Evolutionary conservation across 768 basidiomycete species (phyloP).

Genomic region (Phanerochaete carnosa): DNA sequence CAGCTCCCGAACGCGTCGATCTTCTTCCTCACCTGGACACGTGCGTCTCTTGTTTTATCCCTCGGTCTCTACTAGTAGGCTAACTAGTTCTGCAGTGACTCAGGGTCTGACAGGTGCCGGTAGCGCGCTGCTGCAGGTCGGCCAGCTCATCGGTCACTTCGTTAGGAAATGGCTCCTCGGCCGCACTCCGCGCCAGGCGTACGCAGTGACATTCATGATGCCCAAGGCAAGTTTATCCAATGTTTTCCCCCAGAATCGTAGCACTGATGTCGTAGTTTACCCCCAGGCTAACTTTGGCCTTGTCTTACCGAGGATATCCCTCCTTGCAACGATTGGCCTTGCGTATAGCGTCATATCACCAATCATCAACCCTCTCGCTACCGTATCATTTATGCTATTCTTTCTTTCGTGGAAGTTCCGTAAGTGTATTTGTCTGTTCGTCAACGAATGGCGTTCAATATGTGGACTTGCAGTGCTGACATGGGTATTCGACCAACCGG

Average conservation of each 20-base stretch:
- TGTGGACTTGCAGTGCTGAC: constrained; percentile 36
- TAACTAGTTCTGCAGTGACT: constrained; percentile 32
- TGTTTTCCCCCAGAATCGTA: not conserved
- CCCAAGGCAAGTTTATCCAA: constrained; percentile 34
- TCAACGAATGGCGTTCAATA: not conserved
- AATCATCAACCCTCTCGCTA: constrained; percentile 61
- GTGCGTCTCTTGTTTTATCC: not conserved
- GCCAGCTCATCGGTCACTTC: constrained; percentile 53
- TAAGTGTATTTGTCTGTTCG: constrained; percentile 23
- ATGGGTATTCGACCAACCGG: constrained; percentile 52
- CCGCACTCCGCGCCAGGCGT: constrained; percentile 65
- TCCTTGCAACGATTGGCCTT: constrained; percentile 50
- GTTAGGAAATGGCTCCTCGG: constrained; percentile 64
- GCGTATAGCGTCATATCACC: constrained; percentile 64
- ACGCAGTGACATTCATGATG: constrained; percentile 51
- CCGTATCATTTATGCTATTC: constrained; percentile 56
- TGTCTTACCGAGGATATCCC: constrained; percentile 46
- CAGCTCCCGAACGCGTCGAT: constrained; percentile 55
- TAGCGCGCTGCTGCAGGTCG: constrained; percentile 50
- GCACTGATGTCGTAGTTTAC: not conserved
- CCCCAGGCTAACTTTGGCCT: constrained; percentile 47
- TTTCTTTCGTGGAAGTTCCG: constrained; percentile 60
- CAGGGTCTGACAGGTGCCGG: constrained; percentile 53
- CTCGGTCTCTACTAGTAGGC: not conserved
- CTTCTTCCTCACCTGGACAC: constrained; percentile 58